A percentile compares a stretch with the other conserved stretches of the same genome.
phyloP scores from a whole-genome alignment of 192 early-diverging fungal species.

The Funneliformis geosporum region DNA sequence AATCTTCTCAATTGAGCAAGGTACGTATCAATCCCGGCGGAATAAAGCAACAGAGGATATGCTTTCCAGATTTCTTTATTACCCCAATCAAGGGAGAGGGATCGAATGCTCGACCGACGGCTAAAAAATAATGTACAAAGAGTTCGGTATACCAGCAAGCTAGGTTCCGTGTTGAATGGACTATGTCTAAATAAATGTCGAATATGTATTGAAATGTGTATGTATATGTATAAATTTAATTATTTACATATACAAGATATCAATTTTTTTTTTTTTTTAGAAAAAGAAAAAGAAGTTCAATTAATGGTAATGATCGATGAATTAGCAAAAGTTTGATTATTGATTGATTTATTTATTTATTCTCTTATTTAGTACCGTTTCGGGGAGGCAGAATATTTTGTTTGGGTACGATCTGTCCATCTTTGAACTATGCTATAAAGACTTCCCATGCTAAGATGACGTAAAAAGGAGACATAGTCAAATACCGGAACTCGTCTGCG shows the following conservation, averaged over 20 bases:
- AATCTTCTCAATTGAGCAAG: not conserved
- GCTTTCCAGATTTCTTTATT: conserved; percentile 14
- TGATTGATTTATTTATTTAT: not conserved
- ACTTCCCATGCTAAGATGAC: conserved; percentile 18
- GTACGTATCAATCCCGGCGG: not conserved
- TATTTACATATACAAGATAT: no score
- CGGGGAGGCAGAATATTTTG: not conserved
- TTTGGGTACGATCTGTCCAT: conserved; percentile 23
- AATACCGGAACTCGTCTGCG: not conserved
- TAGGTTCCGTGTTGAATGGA: not conserved
- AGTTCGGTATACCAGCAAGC: conserved; percentile 8
- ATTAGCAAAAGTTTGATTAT: no score
- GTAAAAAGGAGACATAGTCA: conserved; percentile 15
- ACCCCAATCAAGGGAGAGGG: conserved; percentile 29
- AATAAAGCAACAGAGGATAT: conserved; percentile 16
- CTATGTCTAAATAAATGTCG: not conserved
- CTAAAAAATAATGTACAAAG: conserved; percentile 23
- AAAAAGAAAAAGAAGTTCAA: not conserved
- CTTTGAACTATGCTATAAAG: conserved; percentile 25
- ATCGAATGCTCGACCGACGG: not conserved
- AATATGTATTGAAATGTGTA: no score
- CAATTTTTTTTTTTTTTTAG: not conserved
- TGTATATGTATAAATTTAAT: no score
- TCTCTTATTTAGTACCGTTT: not conserved
- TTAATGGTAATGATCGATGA: no score